phyloP scores from a whole-genome alignment of 768 basidiomycete genomes.

The Collybia sp. region DNA sequence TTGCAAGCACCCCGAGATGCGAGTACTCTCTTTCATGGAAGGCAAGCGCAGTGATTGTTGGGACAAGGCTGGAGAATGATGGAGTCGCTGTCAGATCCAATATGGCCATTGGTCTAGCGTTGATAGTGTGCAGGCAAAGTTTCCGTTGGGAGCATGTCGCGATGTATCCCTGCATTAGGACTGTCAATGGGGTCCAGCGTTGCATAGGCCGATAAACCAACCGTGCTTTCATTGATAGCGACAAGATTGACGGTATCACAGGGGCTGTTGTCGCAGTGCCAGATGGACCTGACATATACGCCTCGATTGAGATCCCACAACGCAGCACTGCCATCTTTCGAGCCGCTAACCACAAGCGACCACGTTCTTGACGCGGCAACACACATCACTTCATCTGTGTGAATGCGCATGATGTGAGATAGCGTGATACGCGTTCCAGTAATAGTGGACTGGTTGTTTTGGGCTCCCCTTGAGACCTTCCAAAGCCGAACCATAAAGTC shows the following conservation, averaged over 20 bases:
- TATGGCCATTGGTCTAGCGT: slow-evolving; percentile 71
- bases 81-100: slow-evolving; percentile 53
- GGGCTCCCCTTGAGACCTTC: slow-evolving; percentile 46
- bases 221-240: slow-evolving; percentile 83
- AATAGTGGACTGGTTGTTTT: slow-evolving; percentile 15
- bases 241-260: slow-evolving; percentile 55
- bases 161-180: slow-evolving; percentile 65
- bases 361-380: slow-evolving; percentile 75
- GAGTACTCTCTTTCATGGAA: slow-evolving; percentile 92
- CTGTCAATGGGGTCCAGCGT: not conserved
- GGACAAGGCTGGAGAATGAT: slow-evolving; percentile 38
- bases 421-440: slow-evolving; percentile 31
- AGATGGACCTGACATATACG: slow-evolving; percentile 75
- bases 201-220: slow-evolving; percentile 29
- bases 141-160: slow-evolving; percentile 73
- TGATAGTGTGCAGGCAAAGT: slow-evolving; percentile 82
- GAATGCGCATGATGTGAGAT: slow-evolving; percentile 78
- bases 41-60: slow-evolving; percentile 67
- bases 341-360: slow-evolving; percentile 82
- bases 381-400: slow-evolving; percentile 62
- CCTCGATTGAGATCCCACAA: slow-evolving; percentile 90
- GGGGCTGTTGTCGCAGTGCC: slow-evolving; percentile 49
- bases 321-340: slow-evolving; percentile 80
- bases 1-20: slow-evolving; percentile 71
- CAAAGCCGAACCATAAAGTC: slow-evolving; percentile 84